phyloP scores from a whole-genome alignment of 2,329 filamentous ascomycete species.

The Dryadomyces quercus-mongolicae region DNA sequence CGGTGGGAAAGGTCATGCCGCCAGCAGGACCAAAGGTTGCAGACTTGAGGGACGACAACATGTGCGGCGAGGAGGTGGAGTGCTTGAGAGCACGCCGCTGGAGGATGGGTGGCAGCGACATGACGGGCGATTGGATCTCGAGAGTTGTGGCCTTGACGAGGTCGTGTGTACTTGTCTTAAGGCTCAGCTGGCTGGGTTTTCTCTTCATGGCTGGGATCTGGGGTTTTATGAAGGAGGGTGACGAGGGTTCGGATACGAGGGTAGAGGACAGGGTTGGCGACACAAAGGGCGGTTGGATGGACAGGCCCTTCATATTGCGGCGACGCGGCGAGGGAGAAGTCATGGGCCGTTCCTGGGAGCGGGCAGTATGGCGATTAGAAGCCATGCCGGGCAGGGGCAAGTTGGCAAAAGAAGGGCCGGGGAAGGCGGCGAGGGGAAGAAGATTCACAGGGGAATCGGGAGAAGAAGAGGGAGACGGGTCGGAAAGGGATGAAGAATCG shows the following conservation, averaged over 20 bases:
- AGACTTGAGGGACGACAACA: conserved; percentile 46
- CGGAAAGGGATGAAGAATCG: conserved; percentile 80
- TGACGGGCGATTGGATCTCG: conserved; percentile 41
- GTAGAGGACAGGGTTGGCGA: conserved; percentile 30
- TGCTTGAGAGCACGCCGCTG: conserved; percentile 54
- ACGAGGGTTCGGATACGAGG: conserved; percentile 53
- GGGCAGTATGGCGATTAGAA: conserved; percentile 23
- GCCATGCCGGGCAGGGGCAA: conserved; percentile 22
- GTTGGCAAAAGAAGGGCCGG: conserved; percentile 43
- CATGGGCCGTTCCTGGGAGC: conserved; percentile 41
- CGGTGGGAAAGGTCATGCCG: conserved; percentile 52
- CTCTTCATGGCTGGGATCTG: conserved; percentile 57
- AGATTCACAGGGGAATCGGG: conserved; percentile 78
- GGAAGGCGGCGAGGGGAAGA: conserved; percentile 57
- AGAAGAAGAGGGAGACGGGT: conserved; percentile 83
- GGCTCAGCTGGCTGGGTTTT: conserved; percentile 65
- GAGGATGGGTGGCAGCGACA: conserved; percentile 38
- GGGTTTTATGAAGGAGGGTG: conserved; percentile 71
- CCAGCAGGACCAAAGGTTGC: conserved; percentile 48
- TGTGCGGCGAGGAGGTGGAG: conserved; percentile 55
- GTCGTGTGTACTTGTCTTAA: conserved; percentile 58
- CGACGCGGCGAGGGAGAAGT: conserved; percentile 59
- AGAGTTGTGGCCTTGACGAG: conserved; percentile 34
- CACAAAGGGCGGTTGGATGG: conserved; percentile 54
- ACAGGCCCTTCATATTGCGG: conserved; percentile 77